Percentiles rank a stretch among this genome's conserved stretches.
Conservation (phyloP, 345 rosid genomes). For the Triadica sebifera region DNA sequence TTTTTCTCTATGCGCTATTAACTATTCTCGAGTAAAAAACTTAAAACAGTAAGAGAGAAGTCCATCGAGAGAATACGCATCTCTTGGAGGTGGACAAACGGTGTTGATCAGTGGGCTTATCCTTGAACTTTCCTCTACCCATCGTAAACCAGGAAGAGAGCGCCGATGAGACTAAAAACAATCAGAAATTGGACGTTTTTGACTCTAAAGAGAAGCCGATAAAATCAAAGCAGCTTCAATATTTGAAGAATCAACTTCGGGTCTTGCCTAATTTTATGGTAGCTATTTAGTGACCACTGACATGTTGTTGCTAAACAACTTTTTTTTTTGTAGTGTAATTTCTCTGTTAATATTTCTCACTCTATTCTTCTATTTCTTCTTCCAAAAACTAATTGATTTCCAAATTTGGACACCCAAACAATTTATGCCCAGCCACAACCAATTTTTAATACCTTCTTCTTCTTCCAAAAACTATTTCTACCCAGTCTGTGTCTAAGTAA, state of each 20-base stretch:
- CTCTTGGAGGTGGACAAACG: slow-evolving; percentile 53
- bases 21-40: neutral
- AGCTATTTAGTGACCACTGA: too few species aligned
- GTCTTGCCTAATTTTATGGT: neutral
- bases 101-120: slow-evolving; percentile 62
- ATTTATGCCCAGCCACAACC: too few species aligned
- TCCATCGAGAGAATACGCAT: slow-evolving; percentile 32
- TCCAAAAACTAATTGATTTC: too few species aligned
- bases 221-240: neutral
- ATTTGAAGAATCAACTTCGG: neutral
- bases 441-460: too few species aligned
- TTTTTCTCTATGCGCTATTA: neutral
- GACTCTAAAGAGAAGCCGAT: neutral
- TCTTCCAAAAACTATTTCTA: too few species aligned
- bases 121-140: slow-evolving; percentile 70
- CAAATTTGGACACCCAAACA: too few species aligned
- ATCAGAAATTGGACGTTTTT: neutral
- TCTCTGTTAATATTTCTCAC: too few species aligned
- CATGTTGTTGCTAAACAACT: too few species aligned
- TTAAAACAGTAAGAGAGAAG: neutral
- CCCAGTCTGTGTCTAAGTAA: too few species aligned
- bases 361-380: too few species aligned
- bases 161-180: neutral
- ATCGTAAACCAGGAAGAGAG: slow-evolving; percentile 14
- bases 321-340: too few species aligned